Conservation (phyloP, 805 yeast genomes). For the Hanseniaspora lindneri region DNA sequence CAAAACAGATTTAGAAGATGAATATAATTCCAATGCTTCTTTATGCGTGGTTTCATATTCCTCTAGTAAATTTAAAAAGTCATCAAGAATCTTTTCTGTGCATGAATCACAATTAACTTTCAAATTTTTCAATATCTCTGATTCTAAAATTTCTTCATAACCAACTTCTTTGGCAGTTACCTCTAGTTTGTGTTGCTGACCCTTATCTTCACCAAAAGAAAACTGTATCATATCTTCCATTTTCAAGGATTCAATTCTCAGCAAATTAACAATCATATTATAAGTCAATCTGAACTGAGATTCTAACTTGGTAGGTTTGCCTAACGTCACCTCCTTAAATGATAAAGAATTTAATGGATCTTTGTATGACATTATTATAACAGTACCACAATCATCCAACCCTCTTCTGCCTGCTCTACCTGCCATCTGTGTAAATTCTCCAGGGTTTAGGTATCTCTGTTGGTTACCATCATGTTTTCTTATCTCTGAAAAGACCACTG, state of each 20-base stretch:
- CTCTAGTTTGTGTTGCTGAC: constrained; percentile 50
- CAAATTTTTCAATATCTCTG: constrained; percentile 8
- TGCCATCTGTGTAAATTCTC: constrained; percentile 98
- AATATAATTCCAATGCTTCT: constrained; percentile 38
- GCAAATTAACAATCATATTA: constrained; percentile 82
- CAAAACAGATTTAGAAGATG: constrained; percentile 38
- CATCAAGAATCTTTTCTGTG: constrained; percentile 33
- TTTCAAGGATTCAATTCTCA: constrained; percentile 83
- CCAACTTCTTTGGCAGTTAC: constrained; percentile 21
- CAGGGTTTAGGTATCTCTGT: constrained; percentile 75
- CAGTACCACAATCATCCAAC: constrained; percentile 84
- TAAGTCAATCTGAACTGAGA: constrained; percentile 92
- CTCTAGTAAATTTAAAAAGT: constrained; percentile 35
- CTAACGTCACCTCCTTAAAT: constrained; percentile 72
- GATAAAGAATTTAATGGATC: constrained; percentile 46
- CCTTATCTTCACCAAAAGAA: constrained; percentile 82
- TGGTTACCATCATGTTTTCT: constrained; percentile 84
- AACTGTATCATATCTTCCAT: constrained; percentile 98
- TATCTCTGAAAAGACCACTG: constrained; percentile 78
- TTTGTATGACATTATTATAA: constrained; percentile 75
- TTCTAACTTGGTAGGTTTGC: constrained; percentile 77
- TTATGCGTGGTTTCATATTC: constrained; percentile 37
- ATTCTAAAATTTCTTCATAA: constrained; percentile 24
- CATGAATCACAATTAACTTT: constrained; percentile 25
- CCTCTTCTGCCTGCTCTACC: constrained; percentile 99